Evolutionary conservation across 2,329 filamentous ascomycete species (phyloP).

Genomic region (Capronia epimyces): DNA sequence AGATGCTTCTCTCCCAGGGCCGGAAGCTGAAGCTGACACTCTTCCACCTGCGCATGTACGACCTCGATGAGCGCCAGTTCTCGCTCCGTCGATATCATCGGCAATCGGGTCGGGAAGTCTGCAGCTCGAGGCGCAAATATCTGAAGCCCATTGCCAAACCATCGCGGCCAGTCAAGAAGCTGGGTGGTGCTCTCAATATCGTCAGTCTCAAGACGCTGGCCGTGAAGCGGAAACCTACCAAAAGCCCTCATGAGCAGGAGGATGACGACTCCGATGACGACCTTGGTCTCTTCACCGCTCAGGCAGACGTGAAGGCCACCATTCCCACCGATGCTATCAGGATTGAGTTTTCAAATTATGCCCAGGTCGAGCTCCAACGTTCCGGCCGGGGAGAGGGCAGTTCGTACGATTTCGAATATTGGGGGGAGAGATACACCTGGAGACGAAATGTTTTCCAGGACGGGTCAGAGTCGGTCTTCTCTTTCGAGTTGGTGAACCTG

Average conservation of each 20-base stretch:
- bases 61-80: conserved; percentile 78
- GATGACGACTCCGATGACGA: conserved; percentile 35
- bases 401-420: conserved; percentile 88
- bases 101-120: conserved; percentile 88
- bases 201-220: conserved; percentile 50
- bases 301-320: conserved; percentile 25
- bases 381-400: conserved; percentile 62
- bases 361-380: conserved; percentile 70
- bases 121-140: conserved; percentile 71
- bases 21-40: conserved; percentile 64
- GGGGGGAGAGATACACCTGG: conserved; percentile 83
- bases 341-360: conserved; percentile 96
- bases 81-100: conserved; percentile 87
- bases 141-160: conserved; percentile 38
- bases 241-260: conserved; percentile 53
- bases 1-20: conserved; percentile 55
- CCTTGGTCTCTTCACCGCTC: conserved; percentile 17
- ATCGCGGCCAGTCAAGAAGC: conserved; percentile 35
- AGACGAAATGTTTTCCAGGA: conserved; percentile 66
- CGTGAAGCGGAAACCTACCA: conserved; percentile 47
- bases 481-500: conserved; percentile 72
- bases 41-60: conserved; percentile 93
- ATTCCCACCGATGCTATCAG: conserved; percentile 69
- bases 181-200: conserved; percentile 55
- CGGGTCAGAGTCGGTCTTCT: conserved; percentile 57